Evolutionary conservation across 331 rosid species (phyloP).

Genomic region (Malus hybrid): DNA sequence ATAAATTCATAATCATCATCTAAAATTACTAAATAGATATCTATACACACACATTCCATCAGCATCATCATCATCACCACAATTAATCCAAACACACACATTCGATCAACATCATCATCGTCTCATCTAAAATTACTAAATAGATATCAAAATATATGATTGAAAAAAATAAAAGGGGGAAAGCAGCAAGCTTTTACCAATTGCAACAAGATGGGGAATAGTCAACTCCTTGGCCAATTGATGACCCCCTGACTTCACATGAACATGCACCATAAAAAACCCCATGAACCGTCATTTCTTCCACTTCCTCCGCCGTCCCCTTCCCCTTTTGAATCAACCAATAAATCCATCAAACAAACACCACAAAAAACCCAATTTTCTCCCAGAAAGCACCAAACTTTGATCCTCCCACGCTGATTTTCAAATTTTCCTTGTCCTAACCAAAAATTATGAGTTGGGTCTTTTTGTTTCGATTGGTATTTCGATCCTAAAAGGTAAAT

Average conservation of each 20-base stretch:
- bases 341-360: slow-evolving; percentile 26
- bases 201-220: slow-evolving; percentile 60
- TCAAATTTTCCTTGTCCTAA: not conserved
- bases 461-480: too few relatives aligned
- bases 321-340: slow-evolving; percentile 21
- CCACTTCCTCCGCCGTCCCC: slow-evolving; percentile 22
- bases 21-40: too few relatives aligned
- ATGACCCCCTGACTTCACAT: slow-evolving; percentile 24
- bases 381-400: not conserved
- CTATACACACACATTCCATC: too few relatives aligned
- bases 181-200: slow-evolving; percentile 39
- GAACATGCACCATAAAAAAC: slow-evolving; percentile 30
- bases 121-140: not conserved
- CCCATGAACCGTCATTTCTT: slow-evolving; percentile 10
- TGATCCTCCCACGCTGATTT: not conserved
- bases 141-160: not conserved
- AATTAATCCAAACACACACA: too few relatives aligned
- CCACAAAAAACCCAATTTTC: not conserved
- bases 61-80: too few relatives aligned
- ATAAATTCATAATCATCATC: too few relatives aligned
- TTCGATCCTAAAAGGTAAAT: not conserved
- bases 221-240: slow-evolving; percentile 79
- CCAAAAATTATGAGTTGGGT: not conserved
- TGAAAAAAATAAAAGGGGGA: not conserved
- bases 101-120: too few relatives aligned